Base-by-base conservation (phyloP, 2,329 filamentous ascomycete species). In the Alternaria triticina region DNA sequence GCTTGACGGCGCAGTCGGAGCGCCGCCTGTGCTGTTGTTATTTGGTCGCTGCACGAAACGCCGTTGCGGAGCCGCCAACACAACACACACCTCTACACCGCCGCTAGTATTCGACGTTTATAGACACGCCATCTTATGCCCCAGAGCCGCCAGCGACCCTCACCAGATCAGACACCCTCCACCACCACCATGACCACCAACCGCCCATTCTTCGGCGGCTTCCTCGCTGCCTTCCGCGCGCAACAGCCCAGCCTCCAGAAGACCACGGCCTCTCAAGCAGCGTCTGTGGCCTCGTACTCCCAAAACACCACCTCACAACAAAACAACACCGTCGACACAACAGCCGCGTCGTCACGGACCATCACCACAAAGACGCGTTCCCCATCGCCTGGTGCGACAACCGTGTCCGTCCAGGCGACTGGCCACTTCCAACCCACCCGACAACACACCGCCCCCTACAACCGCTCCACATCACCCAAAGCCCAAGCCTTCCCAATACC, bases 191-290 rank as follows among this genome's bases (percentile, higher is more conserved):
- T 90, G 88, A 86, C 87, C 3, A 89, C 87, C 67, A 90, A 90
- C 81, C 82, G 88, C 61, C 88, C 85, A 51, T 91, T 91, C 81
- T 84, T 91, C 71, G 85, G 88, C 69, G 88, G 88, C 82, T 90
- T 91, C 81, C 85, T 91, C 65, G 86, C 89, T 51, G 88, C 88
- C 66, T 91, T 91, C 74, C 85, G 89, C 55, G 87, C 89, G 54
- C 88, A 90, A 74, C 88, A 90, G 75, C 88, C 88, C 45, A 83
- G 85, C 59, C 84, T 86, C 25, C 82, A 87, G 68, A 89, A 89
- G 73, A 81, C 87, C 23, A 83, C 86, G 11, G 80, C 81, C n/a
- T 77, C 81, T 17, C 72, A 75, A 47, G 69, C 82, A 28, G 62
- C 80, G 6, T 77, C 79, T 6, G 64, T 81, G 22, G 76, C 78